Conservation (phyloP, 495 filamentous ascomycete genomes). For the Podospora pseudopauciseta region DNA sequence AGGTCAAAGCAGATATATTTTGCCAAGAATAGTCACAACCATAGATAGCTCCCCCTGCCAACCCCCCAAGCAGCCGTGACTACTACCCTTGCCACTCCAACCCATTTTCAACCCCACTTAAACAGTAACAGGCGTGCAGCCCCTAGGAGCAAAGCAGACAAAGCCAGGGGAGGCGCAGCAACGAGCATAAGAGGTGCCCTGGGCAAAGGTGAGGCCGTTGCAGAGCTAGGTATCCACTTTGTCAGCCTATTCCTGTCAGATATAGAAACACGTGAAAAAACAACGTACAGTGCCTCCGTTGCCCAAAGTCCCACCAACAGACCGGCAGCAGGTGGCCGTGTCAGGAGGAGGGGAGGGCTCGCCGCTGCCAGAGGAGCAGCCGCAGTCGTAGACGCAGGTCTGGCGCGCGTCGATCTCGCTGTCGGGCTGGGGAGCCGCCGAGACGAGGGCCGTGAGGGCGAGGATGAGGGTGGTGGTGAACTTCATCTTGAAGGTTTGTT, state of each 20-base stretch:
- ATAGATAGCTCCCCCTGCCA: background rate
- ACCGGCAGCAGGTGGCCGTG: background rate
- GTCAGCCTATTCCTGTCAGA: background rate
- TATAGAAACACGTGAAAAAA: too few species aligned
- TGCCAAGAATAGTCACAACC: background rate
- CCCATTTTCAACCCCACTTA: background rate
- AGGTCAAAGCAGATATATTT: background rate
- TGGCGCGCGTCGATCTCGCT: background rate
- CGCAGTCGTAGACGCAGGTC: background rate
- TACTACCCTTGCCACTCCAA: background rate
- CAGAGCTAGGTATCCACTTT: background rate
- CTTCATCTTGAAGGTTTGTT: background rate
- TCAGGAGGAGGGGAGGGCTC: background rate
- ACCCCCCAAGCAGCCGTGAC: background rate
- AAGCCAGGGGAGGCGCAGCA: background rate
- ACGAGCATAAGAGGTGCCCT: background rate
- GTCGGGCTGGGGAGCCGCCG: background rate
- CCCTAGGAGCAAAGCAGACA: background rate
- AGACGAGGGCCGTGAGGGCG: background rate
- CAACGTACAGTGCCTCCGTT: background rate
- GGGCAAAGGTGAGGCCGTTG: background rate
- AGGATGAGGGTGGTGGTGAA: background rate
- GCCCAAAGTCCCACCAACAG: background rate
- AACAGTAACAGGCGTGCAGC: background rate
- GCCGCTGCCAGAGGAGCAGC: background rate